Percentiles rank a stretch among this genome's conserved stretches.
Conservation (phyloP, 306 rosid genomes). For the Trifolium pratense region DNA sequence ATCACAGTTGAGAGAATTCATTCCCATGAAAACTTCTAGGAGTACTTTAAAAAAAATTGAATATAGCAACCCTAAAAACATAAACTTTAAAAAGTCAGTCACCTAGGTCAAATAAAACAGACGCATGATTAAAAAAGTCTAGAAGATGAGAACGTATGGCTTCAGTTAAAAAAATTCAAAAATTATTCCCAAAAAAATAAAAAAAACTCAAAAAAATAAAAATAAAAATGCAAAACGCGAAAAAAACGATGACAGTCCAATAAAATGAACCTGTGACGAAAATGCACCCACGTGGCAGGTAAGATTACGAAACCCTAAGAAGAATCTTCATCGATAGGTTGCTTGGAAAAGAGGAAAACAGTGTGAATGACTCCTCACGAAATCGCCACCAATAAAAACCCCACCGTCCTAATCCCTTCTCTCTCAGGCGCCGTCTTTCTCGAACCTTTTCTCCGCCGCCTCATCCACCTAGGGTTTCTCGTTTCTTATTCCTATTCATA, state of each 20-base stretch:
- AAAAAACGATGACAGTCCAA: constrained; percentile 18
- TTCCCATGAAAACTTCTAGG: no score
- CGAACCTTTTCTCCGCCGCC: background rate
- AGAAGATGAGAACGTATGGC: background rate
- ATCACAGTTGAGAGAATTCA: no score
- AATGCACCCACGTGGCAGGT: background rate
- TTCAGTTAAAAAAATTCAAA: background rate
- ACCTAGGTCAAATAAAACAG: background rate
- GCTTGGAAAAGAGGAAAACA: constrained; percentile 38
- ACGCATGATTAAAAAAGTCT: background rate
- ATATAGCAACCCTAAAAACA: background rate
- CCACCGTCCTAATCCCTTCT: constrained; percentile 24
- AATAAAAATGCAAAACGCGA: background rate
- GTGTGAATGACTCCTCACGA: constrained; percentile 13
- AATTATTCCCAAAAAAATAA: no score
- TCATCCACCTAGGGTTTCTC: background rate
- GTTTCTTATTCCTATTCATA: background rate
- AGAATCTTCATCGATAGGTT: constrained; percentile 5
- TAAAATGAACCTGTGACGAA: constrained; percentile 31
- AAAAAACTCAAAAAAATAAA: background rate
- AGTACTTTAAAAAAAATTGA: no score
- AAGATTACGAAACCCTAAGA: constrained; percentile 19
- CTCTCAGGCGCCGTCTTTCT: constrained; percentile 5
- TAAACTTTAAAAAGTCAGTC: no score
- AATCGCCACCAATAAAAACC: constrained; percentile 32